Base-by-base conservation (phyloP, 1,284 basidiomycete species). In the Sphaerobolus stellatus region DNA sequence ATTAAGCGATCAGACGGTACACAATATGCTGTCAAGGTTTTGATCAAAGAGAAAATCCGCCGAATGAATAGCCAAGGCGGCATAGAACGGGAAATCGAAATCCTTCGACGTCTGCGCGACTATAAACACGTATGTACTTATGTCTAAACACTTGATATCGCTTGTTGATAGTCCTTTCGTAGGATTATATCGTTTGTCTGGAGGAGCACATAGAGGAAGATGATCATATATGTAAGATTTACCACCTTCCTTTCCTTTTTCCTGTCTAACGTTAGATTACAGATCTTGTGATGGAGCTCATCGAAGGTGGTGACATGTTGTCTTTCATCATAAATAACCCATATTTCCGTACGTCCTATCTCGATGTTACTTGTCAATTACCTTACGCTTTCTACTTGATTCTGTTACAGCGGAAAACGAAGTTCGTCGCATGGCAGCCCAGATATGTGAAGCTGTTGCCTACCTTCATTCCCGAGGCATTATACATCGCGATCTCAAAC, bases 401-500 rank as follows among this genome's bases (percentile, higher is more conserved):
- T 50, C 22, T n/a, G n/a, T n/a, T n/a, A n/a, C 66, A 90, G 84
- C 64, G 5, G 90, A 92, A 64, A 63, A 66, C 0, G 72, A 78
- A 56, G 64, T 82, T 0, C 72, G 81, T 59, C 81, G 85, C 57
- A 79, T 92, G 57, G 85, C 87, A 0, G 83, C 79, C 56, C 87
- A 92, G 64, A 79, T 92, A 22, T 91, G 88, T 62, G 76, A 84
- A 48, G 89, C 89, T 2, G 61, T 71, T 22, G 59, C 48, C 20
- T 58, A 51, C 65, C 83, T 91, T 40, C 91, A 93, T 63, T 73
- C 71, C 22, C 74, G 81, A 63, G 85, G 83, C 24, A 83, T 98
- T 45, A 83, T 92, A 0, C 94, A 97, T 71, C 88, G 94, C 31
- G 94, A 97, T 71, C 74, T 98, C 44, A 96, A 97, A 69, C 94